Conservation (phyloP, 23 red algal genomes). For the Gracilaria gracilis region DNA sequence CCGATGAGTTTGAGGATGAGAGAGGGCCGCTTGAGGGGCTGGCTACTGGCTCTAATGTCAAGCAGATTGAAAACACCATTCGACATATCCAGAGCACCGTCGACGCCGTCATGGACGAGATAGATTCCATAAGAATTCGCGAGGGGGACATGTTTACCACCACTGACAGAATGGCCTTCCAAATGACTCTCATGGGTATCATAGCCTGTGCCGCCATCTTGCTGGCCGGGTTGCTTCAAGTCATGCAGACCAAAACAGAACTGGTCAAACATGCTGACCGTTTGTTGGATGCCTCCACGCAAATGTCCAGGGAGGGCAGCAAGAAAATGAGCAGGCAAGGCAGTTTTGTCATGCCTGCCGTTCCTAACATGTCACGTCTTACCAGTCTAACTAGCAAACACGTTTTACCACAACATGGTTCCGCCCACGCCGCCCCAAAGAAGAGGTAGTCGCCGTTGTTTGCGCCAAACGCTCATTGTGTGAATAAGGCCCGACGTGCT, state of each 20-base stretch:
- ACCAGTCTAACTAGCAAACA: not conserved
- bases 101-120: constrained; percentile 29
- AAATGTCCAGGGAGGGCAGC: constrained; percentile 12
- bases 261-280: constrained; percentile 11
- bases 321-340: constrained; percentile 26
- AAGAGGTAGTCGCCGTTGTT: not conserved
- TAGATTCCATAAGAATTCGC: constrained; percentile 45
- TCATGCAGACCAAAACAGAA: constrained; percentile 37
- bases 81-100: constrained; percentile 32
- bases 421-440: not conserved
- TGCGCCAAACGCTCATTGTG: not conserved
- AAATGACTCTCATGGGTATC: constrained; percentile 53
- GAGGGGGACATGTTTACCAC: constrained; percentile 44
- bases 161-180: constrained; percentile 29
- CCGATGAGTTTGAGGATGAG: constrained; percentile 36
- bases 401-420: constrained; percentile 11
- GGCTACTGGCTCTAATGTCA: constrained; percentile 31
- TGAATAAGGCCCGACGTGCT: not conserved
- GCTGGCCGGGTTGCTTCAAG: constrained; percentile 36
- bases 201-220: constrained; percentile 38
- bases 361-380: not conserved
- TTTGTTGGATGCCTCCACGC: not conserved
- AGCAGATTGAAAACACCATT: constrained; percentile 46
- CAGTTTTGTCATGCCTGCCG: constrained; percentile 23
- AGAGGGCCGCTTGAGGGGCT: constrained; percentile 12